A percentile compares a stretch with the other conserved stretches of the same genome.
Evolutionary conservation across 139 green algal species (phyloP).

Genomic region (Volvox reticuliferus): DNA sequence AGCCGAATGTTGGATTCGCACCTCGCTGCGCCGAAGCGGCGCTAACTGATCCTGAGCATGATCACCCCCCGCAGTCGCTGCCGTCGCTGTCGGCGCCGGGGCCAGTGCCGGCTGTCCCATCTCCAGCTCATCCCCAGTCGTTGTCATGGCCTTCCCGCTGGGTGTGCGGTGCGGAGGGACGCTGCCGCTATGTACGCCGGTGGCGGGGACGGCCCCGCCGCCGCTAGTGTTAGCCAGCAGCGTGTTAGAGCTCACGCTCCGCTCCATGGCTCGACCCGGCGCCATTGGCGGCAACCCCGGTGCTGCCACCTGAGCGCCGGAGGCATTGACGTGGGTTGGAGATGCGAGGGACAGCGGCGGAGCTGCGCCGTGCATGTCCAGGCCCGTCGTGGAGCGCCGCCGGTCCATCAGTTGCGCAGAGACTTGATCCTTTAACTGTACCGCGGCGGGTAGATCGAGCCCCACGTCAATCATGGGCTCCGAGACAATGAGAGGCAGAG

Average conservation of each 20-base stretch:
- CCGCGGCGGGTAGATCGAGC: slow-evolving; percentile 37
- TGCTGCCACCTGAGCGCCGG: not conserved
- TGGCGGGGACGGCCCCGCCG: not conserved
- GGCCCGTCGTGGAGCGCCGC: slow-evolving; percentile 3
- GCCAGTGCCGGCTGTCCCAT: not conserved
- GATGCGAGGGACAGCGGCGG: not conserved
- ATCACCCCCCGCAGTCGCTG: not conserved
- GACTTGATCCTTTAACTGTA: slow-evolving; percentile 43
- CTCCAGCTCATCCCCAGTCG: slow-evolving; percentile 19
- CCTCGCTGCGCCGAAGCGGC: slow-evolving; percentile 55
- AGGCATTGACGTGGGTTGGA: not conserved
- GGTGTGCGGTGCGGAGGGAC: not conserved
- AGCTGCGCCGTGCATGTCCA: not conserved
- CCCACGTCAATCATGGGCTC: slow-evolving; percentile 44
- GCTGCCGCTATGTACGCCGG: not conserved
- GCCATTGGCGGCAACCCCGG: too few relatives aligned
- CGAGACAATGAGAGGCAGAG: not conserved
- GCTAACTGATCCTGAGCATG: slow-evolving; percentile 24
- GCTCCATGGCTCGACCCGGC: not conserved
- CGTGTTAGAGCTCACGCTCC: not conserved
- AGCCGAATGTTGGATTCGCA: slow-evolving; percentile 76
- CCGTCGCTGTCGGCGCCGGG: slow-evolving; percentile 21
- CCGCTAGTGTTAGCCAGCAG: not conserved
- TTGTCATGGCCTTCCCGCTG: slow-evolving; percentile 19
- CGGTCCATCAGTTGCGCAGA: not conserved